These are phyloP conservation scores for Paramecium sexaurelia DNA, from an alignment of 73 alveolate species.

Conservation along the genomic window DNA sequence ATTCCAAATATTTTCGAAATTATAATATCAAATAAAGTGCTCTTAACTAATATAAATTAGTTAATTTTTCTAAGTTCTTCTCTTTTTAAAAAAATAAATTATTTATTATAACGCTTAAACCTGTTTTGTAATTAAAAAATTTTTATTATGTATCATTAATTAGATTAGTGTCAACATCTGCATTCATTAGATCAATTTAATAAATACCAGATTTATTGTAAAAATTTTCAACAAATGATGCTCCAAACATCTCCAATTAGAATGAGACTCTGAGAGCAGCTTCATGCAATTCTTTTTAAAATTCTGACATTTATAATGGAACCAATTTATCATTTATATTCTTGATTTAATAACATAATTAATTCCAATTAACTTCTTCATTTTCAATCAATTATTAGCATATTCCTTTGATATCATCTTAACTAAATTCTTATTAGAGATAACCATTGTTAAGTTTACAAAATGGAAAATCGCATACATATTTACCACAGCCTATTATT, in stretches of 20 bases:
- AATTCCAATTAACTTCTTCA: constrained; percentile 8
- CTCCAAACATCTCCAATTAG: constrained; percentile 17
- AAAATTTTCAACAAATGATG: constrained; percentile 18
- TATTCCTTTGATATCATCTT: neutral
- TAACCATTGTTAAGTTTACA: neutral
- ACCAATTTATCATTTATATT: neutral
- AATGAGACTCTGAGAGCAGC: neutral
- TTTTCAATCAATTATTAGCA: neutral
- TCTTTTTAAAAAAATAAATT: neutral
- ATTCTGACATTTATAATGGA: neutral
- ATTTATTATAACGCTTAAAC: neutral
- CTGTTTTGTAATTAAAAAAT: neutral
- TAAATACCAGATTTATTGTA: neutral
- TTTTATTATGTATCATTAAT: neutral
- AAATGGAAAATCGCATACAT: neutral
- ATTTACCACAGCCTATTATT: neutral
- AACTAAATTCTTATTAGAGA: neutral
- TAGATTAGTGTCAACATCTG: neutral
- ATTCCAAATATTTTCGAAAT: neutral
- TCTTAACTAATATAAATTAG: neutral
- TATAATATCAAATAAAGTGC: neutral
- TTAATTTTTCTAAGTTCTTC: neutral
- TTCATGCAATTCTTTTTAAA: neutral
- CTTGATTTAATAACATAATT: neutral
- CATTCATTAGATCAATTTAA: neutral